Base-by-base conservation (phyloP, 129 eudicot genomes). In the Centrapalus pauciflorus region DNA sequence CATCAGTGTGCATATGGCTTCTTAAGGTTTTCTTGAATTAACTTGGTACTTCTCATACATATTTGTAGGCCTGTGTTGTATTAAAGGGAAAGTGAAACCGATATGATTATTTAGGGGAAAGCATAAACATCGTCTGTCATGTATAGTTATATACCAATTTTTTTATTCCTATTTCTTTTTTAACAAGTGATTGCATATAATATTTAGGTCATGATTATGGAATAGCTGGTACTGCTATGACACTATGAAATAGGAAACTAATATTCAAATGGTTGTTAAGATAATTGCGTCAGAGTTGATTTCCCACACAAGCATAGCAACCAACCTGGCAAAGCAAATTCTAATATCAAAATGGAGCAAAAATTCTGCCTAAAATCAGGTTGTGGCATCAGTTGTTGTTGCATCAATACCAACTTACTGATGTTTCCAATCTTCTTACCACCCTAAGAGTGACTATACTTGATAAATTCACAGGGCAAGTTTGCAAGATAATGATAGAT, bases 301-400 rank as follows among this genome's bases (percentile, higher is more conserved):
- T 48, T 48, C 19, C 54, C 54, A 48, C 54, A 48, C 54, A 48
- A 48, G 19, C 54, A 48, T 17, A 17, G 12, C 54, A 48, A 48
- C n/a, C n/a, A n/a, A n/a, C 25, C 19, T 48, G 54, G 26, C 51
- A 35, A 14, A 48, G 23, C 25, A 25, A 37, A 35, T 30, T 30
- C 14, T 41, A 13, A 46, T 64, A 45, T 27, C 7, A 27, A 64
- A 64, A 43, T 64, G 35, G 32, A 43, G 16, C 37, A 41, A 10
- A 38, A 6, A 5, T 38, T 62, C 23, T 48, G 54, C 12, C 54
- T 12, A 0, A 0, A 12, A 25, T 19, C 20, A 62, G 73, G 41
- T 68, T 55, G 55, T 52, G 40, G 52, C 41, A 25, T 69, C 55
- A 54, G 27, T 48, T 20, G 40, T 16, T 40, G 26, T 57, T 20